Evolutionary conservation across 2,329 filamentous ascomycete genomes (phyloP).

Genomic region (Madurella fahalii): DNA sequence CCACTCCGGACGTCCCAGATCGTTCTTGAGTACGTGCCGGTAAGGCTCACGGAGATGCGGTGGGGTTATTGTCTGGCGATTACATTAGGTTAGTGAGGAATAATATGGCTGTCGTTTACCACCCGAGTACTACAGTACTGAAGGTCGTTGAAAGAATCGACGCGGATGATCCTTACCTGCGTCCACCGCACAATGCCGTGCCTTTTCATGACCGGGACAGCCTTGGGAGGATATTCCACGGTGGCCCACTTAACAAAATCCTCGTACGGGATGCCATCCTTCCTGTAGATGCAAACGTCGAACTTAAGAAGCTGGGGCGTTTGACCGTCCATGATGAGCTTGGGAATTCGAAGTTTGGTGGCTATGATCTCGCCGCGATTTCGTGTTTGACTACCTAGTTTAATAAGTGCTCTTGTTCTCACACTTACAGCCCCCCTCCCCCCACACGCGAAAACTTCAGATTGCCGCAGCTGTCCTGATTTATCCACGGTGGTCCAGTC

Average conservation of each 20-base stretch:
- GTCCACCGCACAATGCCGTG: slow-evolving; percentile 1
- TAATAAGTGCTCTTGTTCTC: too few species aligned
- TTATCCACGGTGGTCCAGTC: too few species aligned
- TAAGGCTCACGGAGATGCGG: slow-evolving; percentile 1
- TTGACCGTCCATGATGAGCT: not conserved
- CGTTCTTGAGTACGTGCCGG: not conserved
- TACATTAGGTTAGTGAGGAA: not conserved
- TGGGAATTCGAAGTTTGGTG: not conserved
- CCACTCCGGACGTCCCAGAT: not conserved
- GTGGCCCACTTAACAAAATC: slow-evolving; percentile 2
- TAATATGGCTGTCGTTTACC: not conserved
- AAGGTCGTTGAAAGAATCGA: too few species aligned
- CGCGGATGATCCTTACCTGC: not conserved
- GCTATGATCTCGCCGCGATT: too few species aligned
- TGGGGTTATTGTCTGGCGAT: not conserved
- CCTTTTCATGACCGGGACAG: not conserved
- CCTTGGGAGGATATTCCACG: not conserved
- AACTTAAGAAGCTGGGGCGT: slow-evolving; percentile 3
- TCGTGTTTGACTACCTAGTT: too few species aligned
- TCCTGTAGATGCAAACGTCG: slow-evolving; percentile 3
- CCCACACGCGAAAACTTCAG: too few species aligned
- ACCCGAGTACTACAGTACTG: too few species aligned
- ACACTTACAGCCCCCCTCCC: too few species aligned
- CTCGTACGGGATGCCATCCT: slow-evolving; percentile 3
- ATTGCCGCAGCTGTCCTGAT: too few species aligned